Percentiles rank a stretch among this genome's conserved stretches.
These are phyloP conservation scores for Corylus avellana DNA, from an alignment of 306 rosid genomes.

Conservation along the genomic window DNA sequence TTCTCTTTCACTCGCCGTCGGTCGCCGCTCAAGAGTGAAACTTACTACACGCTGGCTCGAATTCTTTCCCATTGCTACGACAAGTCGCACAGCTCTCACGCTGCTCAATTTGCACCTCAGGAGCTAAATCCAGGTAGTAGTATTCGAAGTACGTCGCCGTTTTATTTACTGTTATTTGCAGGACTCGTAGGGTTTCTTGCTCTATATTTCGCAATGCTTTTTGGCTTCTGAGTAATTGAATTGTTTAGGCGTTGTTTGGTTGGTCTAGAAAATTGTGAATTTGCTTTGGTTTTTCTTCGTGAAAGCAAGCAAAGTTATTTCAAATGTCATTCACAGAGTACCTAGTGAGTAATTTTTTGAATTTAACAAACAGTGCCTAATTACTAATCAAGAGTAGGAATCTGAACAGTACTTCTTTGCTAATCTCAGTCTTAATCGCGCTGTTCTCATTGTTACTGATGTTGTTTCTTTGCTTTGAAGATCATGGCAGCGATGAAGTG, in stretches of 20 bases:
- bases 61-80: conserved; percentile 53
- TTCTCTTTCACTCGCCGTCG: conserved; percentile 44
- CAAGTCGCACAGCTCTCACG: conserved; percentile 18
- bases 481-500: conserved; percentile 28
- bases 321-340: neutral
- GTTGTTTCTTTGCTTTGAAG: conserved; percentile 31
- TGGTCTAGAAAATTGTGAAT: neutral
- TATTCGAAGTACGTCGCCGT: neutral
- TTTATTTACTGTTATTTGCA: neutral
- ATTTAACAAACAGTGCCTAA: neutral
- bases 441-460: conserved; percentile 8
- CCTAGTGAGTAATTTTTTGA: neutral
- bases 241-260: neutral
- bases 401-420: neutral
- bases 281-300: neutral
- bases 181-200: neutral
- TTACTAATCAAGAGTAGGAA: neutral
- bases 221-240: neutral
- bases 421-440: neutral
- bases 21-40: conserved; percentile 53
- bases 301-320: neutral
- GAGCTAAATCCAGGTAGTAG: conserved; percentile 44
- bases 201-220: neutral
- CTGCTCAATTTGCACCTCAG: conserved; percentile 21
- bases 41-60: conserved; percentile 44